Evolutionary conservation across 768 basidiomycete species (phyloP).

Genomic region (Hydnum rufescens): DNA sequence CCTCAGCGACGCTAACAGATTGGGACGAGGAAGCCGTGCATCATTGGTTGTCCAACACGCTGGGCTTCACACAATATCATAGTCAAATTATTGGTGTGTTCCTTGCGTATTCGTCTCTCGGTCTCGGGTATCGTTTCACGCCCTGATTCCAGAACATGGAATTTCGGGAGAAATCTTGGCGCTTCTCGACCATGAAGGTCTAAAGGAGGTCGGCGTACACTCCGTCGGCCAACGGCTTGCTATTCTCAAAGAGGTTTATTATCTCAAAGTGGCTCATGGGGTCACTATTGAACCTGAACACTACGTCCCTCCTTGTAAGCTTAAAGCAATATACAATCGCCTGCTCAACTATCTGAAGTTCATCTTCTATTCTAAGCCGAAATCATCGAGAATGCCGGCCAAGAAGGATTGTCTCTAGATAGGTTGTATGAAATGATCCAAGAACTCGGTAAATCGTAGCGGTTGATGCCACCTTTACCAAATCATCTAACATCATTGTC

Average conservation of each 20-base stretch:
- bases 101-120: conserved; percentile 8
- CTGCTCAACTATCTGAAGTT: conserved; percentile 8
- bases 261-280: conserved; percentile 64
- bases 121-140: not conserved
- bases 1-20: conserved; percentile 9
- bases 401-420: conserved; percentile 41
- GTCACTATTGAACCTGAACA: conserved; percentile 67
- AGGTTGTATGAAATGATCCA: conserved; percentile 44
- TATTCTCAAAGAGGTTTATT: conserved; percentile 84
- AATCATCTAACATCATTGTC: not conserved
- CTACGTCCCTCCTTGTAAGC: conserved; percentile 78
- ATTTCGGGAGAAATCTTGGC: conserved; percentile 83
- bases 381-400: conserved; percentile 15
- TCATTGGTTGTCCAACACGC: conserved; percentile 45
- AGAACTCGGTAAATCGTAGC: conserved; percentile 57
- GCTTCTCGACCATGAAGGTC: conserved; percentile 59
- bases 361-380: conserved; percentile 26
- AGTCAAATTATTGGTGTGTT: conserved; percentile 51
- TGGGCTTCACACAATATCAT: conserved; percentile 79
- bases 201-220: conserved; percentile 74
- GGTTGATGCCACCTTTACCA: no score
- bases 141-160: conserved; percentile 46
- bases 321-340: not conserved
- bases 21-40: conserved; percentile 37
- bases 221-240: conserved; percentile 81